Evolutionary conservation across 1,139 yeast species (phyloP), one percentile per base, ranked within the genome.

Genomic region (Taiozyma onychis): DNA sequence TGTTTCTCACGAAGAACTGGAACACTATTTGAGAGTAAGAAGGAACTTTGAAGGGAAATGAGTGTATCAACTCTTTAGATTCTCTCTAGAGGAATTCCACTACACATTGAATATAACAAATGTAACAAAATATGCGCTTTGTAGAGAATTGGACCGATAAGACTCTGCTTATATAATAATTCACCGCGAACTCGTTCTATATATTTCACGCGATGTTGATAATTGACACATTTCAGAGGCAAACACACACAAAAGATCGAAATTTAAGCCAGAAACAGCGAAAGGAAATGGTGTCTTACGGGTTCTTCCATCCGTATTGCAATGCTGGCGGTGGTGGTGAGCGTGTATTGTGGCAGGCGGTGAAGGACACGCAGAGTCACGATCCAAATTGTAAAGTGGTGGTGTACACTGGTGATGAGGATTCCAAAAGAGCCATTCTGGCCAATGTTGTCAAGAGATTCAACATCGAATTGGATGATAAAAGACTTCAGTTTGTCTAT

Each of bases 281-380:
- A 30, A 30, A 13, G 9, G 5, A n/a, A 39, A 24, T 22, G 27
- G 28, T 13, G 2, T 51, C 51, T 1, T 85, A 73, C 61, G 99
- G 98, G 7, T 91, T 88, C 64, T 90, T 93, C 73, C 99, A 95
- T 68, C 99, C 99, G 0, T 88, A 85, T 50, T 91, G 97, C 56
- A 88, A 88, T 65, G 95, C 96, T 45, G 97, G 96, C 41, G 99
- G 99, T 21, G 99, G 99, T 41, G 99, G 99, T 26, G 99, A 95
- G 66, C 78, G 95, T 48, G 99, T 95, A 0, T 73, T 95, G 44
- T 95, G 99, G 99, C 90, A 88, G 51, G 97, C 97, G 0, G 88
- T 93, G 7, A 76, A 80, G 57, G 77, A 85, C 27, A 88, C 97
- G 0, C 71, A 91, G 53, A 60, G 67, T 11, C 71, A 75, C 39